phyloP scores from a whole-genome alignment of 345 rosid species.

The Dimocarpus longan region DNA sequence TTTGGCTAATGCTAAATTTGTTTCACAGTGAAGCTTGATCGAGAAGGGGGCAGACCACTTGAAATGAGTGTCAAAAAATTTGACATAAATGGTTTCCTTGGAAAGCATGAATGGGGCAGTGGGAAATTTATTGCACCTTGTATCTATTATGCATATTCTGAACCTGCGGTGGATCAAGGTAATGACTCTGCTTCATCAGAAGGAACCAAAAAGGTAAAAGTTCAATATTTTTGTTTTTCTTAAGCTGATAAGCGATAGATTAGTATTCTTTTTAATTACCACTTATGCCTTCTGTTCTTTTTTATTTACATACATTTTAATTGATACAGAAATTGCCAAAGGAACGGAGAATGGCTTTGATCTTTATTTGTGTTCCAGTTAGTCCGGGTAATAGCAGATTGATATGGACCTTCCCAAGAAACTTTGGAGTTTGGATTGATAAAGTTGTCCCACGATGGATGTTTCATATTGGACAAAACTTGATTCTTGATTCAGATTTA shows the following conservation, averaged over 20 bases:
- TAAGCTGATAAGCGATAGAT: neutral
- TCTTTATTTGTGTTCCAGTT: constrained; percentile 87
- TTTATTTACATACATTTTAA: neutral
- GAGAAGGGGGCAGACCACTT: constrained; percentile 90
- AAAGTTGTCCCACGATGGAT: constrained; percentile 82
- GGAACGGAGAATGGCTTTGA: constrained; percentile 47
- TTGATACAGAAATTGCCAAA: constrained; percentile 29
- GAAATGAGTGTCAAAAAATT: constrained; percentile 53
- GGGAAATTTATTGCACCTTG: constrained; percentile 72
- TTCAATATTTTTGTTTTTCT: neutral
- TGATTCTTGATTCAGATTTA: constrained; percentile 84
- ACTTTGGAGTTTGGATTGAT: constrained; percentile 68
- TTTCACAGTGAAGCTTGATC: constrained; percentile 62
- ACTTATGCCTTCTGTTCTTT: neutral
- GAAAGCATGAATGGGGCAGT: constrained; percentile 62
- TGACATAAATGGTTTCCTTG: constrained; percentile 55
- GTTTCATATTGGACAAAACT: constrained; percentile 76
- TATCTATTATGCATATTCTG: constrained; percentile 55
- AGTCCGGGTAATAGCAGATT: constrained; percentile 89
- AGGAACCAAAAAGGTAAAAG: constrained; percentile 42
- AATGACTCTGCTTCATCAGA: constrained; percentile 44
- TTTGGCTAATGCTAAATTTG: constrained; percentile 9
- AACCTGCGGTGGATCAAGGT: constrained; percentile 39
- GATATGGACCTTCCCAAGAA: constrained; percentile 82
- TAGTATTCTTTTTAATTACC: neutral